Evolutionary conservation across 163 green algal genomes (phyloP), one percentile per base, ranked within the genome.

Genomic region (Coccomyxa subellipsoidea): DNA sequence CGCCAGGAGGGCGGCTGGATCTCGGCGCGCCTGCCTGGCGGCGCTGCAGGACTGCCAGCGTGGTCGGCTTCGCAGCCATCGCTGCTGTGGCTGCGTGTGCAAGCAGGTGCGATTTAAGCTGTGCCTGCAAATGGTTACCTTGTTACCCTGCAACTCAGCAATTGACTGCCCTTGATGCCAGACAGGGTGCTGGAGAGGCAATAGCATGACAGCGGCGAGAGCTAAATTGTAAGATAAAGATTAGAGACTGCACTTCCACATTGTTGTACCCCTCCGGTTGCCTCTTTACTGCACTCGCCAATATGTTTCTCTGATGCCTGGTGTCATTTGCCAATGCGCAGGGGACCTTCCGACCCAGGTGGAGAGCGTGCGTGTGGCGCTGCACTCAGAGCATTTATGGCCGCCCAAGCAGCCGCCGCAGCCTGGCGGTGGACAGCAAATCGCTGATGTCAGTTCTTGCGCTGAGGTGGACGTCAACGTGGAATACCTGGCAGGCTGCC

Each of bases 401-500:
- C 69, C 69, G 6, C 4, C 69, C 2, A 37, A 23, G 31, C 31
- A 76, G 5, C 31, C 31, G 4, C 21, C 25, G 31, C 69, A 76
- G 69, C 69, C 31, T 2, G 31, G 69, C 31, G 69, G 15, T 18
- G 15, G 18, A 23, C 15, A 23, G 34, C 31, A 23, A 23, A 23
- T 23, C 31, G 69, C 69, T 37, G 34, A 37, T 18, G 25, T 37
- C 69, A 36, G 69, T 27, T 25, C 36, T 36, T 69, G n/a, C 72
- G 59, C 78, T 0, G 70, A 85, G 77, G 40, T 85, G 31, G 77
- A 85, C 32, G 77, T 85, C 38, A 80, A 76, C 23, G 32, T 85
- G 34, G 77, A 82, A 40, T 85, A 85, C 36, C 25, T 83, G 32
- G 21, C 69, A 34, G 82, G 82, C 39, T 85, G 82, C 53, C 82